Base-by-base conservation (phyloP, 164 flowering plant genomes). In the Chimonanthus praecox region DNA sequence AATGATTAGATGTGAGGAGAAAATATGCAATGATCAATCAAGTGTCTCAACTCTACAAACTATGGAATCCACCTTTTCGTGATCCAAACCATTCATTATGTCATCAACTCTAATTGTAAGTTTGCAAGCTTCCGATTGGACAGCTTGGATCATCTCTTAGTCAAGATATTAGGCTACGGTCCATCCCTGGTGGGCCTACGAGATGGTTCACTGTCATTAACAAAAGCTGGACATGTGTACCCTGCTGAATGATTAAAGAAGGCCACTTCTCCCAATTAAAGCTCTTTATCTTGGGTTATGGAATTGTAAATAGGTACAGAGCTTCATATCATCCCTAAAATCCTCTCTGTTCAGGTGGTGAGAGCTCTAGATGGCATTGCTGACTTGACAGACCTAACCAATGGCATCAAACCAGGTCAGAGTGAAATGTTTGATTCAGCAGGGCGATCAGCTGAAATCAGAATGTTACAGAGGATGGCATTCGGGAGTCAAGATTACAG, bases 401-500 rank as follows among this genome's bases (percentile, higher is more conserved):
- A 92, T 77, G 98, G 98, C 54, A 85, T 92, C 88, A 87, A 71
- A 82, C 85, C 91, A 15, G 98, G 98, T 9, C 85, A 94, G 73
- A 92, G 97, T 68, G 85, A 83, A 74, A 69, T 87, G 20, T 88
- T 77, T 70, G 73, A 88, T 78, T 86, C 92, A 2, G 88, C 88
- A 15, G 81, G 83, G 76, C 90, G 87, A 72, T 94, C 96, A 58
- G 90, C 81, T 45, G 91, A 94, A 78, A 87, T 92, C 62, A 87
- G 96, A 86, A 71, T 84, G 84, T 90, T 92, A 80, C 84, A 79
- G 72, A 89, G 90, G 77, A 92, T 94, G 96, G 96, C 93, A 20
- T 92, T 94, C 73, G 93, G 94, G 47, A 84, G 84, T 80, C 89
- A 88, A 75, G 85, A 87, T 49, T 85, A 80, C 78, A 88, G 88